phyloP scores from a whole-genome alignment of 768 basidiomycete genomes.

The Grammothele lineata region DNA sequence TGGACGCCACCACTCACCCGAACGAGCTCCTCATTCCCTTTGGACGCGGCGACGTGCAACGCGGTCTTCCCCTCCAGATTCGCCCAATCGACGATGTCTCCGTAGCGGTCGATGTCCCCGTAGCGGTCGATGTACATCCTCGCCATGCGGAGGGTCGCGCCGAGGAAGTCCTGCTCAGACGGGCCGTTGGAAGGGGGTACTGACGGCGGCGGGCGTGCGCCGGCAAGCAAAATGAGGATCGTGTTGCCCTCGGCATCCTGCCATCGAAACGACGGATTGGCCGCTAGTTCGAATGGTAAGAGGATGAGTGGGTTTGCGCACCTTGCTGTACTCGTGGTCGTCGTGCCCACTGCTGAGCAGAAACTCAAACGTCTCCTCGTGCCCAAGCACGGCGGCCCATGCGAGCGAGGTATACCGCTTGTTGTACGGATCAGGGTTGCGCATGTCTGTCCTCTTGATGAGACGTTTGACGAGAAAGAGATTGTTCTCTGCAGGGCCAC shows the following conservation, averaged over 20 bases:
- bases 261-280: not conserved
- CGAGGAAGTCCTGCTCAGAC: slow-evolving; percentile 57
- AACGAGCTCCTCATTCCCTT: slow-evolving; percentile 88
- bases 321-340: slow-evolving; percentile 88
- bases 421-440: slow-evolving; percentile 79
- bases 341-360: slow-evolving; percentile 84
- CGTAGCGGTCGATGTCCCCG: slow-evolving; percentile 81
- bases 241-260: slow-evolving; percentile 94
- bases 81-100: slow-evolving; percentile 88
- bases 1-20: slow-evolving; percentile 47
- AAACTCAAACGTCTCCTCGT: slow-evolving; percentile 93
- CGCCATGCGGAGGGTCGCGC: slow-evolving; percentile 82
- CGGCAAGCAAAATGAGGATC: slow-evolving; percentile 89
- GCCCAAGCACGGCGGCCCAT: slow-evolving; percentile 86
- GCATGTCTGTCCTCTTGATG: slow-evolving; percentile 80
- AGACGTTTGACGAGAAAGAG: slow-evolving; percentile 89
- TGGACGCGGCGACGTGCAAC: slow-evolving; percentile 80
- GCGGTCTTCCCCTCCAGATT: slow-evolving; percentile 89
- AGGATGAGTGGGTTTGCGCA: slow-evolving; percentile 43
- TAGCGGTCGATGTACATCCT: slow-evolving; percentile 83
- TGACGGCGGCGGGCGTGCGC: slow-evolving; percentile 53
- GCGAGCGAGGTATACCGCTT: slow-evolving; percentile 83
- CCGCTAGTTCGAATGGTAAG: not conserved
- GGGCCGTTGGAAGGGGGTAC: slow-evolving; percentile 44
- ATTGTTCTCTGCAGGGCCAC: slow-evolving; percentile 71